Conservation (phyloP, 768 basidiomycete genomes). For the Calvatia gigantea region DNA sequence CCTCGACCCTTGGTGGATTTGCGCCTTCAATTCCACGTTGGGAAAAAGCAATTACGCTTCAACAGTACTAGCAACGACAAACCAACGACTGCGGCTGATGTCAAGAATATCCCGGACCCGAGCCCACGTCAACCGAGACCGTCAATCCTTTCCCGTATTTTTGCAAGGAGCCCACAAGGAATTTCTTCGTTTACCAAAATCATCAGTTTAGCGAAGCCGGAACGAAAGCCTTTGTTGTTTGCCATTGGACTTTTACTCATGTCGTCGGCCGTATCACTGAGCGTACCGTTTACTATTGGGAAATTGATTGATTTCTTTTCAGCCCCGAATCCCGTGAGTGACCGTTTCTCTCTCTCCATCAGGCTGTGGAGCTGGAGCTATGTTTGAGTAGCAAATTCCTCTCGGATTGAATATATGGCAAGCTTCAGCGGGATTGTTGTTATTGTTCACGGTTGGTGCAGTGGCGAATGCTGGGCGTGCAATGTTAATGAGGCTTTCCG, state of each 20-base stretch:
- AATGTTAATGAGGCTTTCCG: slow-evolving; percentile 83
- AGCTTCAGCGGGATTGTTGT: slow-evolving; percentile 70
- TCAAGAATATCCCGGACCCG: neutral
- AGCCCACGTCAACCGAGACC: neutral
- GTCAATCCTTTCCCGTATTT: slow-evolving; percentile 22
- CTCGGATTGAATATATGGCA: slow-evolving; percentile 76
- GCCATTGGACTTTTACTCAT: slow-evolving; percentile 80
- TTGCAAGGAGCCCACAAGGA: slow-evolving; percentile 35
- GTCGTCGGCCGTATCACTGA: slow-evolving; percentile 91
- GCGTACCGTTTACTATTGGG: slow-evolving; percentile 89
- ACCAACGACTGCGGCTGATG: neutral
- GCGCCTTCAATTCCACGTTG: neutral
- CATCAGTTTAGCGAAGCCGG: slow-evolving; percentile 74
- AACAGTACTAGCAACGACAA: neutral
- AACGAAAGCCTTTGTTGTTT: slow-evolving; percentile 68
- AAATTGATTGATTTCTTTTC: slow-evolving; percentile 94
- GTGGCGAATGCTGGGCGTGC: slow-evolving; percentile 81
- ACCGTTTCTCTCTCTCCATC: neutral
- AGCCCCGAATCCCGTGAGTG: slow-evolving; percentile 62
- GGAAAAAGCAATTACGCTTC: neutral
- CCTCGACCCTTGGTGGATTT: neutral
- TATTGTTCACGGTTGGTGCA: slow-evolving; percentile 85
- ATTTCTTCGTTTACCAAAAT: slow-evolving; percentile 74
- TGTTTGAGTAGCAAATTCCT: slow-evolving; percentile 59
- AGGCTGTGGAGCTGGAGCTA: slow-evolving; percentile 3